These are phyloP conservation scores for Psidium guajava DNA, from an alignment of 345 rosid species.

Conservation along the genomic window DNA sequence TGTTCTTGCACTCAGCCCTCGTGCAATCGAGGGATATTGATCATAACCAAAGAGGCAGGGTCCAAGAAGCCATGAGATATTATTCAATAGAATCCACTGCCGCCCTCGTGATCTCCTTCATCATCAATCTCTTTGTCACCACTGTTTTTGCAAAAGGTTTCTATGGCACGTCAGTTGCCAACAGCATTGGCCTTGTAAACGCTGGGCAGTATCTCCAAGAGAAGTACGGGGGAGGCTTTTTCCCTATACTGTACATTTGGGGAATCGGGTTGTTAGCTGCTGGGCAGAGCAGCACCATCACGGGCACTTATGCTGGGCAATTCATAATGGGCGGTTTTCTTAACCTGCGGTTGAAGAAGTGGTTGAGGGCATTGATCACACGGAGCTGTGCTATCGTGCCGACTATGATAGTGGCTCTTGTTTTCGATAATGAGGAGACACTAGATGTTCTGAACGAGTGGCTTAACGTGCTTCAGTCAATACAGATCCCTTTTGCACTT, in stretches of 20 bases:
- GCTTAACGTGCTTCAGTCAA: constrained; percentile 81
- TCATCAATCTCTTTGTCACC: constrained; percentile 83
- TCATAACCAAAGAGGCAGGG: constrained; percentile 44
- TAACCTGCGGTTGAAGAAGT: constrained; percentile 77
- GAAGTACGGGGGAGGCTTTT: constrained; percentile 76
- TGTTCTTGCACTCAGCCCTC: constrained; percentile 89
- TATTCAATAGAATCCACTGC: constrained; percentile 69
- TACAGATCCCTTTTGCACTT: constrained; percentile 89
- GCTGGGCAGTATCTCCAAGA: constrained; percentile 88
- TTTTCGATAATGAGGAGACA: constrained; percentile 59
- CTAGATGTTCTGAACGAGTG: constrained; percentile 76
- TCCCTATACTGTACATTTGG: constrained; percentile 92
- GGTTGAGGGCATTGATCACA: constrained; percentile 88
- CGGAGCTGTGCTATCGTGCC: constrained; percentile 82
- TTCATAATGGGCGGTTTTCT: constrained; percentile 97
- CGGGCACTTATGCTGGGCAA: constrained; percentile 90
- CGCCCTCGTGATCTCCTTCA: constrained; percentile 67
- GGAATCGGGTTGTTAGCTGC: constrained; percentile 84
- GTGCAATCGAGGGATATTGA: constrained; percentile 86
- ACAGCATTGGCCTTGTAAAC: constrained; percentile 66
- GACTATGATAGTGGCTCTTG: constrained; percentile 71
- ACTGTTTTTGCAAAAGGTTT: constrained; percentile 86
- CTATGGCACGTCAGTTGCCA: constrained; percentile 66
- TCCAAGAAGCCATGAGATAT: constrained; percentile 82
- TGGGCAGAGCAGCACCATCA: constrained; percentile 92